Percentiles rank a stretch among this genome's conserved stretches.
Evolutionary conservation across 2,329 filamentous ascomycete species (phyloP).

Genomic region (Cordyceps cicadae): DNA sequence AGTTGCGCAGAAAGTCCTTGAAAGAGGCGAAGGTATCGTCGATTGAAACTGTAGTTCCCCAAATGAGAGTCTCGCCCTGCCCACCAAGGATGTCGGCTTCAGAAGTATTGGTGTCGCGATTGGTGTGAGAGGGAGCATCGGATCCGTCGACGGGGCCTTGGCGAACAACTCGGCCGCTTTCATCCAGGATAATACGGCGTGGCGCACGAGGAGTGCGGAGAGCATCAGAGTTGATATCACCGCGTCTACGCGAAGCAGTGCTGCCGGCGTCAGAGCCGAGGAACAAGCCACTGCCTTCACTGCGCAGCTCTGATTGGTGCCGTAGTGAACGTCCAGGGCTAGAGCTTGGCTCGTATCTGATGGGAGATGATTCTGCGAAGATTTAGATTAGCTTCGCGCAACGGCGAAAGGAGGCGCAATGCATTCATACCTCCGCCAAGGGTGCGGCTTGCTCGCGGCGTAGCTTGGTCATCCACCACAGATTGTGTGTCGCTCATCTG

Average conservation of each 20-base stretch:
- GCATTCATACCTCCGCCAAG: slow-evolving; percentile 51
- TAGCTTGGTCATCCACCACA: slow-evolving; percentile 48
- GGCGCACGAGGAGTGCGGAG: slow-evolving; percentile 45
- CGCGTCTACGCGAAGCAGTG: slow-evolving; percentile 51
- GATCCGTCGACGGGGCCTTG: slow-evolving; percentile 44
- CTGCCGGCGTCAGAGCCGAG: slow-evolving; percentile 56
- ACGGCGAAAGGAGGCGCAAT: neutral
- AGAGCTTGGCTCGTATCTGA: slow-evolving; percentile 84
- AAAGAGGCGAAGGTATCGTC: slow-evolving; percentile 80
- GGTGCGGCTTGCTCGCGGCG: slow-evolving; percentile 57
- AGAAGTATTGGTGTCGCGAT: slow-evolving; percentile 72
- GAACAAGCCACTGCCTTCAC: slow-evolving; percentile 81
- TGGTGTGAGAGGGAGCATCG: slow-evolving; percentile 53
- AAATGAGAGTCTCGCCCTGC: slow-evolving; percentile 73
- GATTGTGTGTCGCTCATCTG: slow-evolving; percentile 52
- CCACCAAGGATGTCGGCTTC: slow-evolving; percentile 86
- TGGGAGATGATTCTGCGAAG: slow-evolving; percentile 74
- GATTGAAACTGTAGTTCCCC: slow-evolving; percentile 95
- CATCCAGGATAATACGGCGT: slow-evolving; percentile 52
- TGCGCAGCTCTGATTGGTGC: slow-evolving; percentile 63
- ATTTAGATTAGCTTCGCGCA: slow-evolving; percentile 10
- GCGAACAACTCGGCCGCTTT: slow-evolving; percentile 48
- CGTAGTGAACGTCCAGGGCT: slow-evolving; percentile 62
- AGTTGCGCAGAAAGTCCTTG: slow-evolving; percentile 88
- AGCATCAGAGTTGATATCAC: slow-evolving; percentile 79